Evolutionary conservation across 805 yeast genomes (phyloP), one percentile per base, ranked within the genome.

Genomic region (Brettanomyces nanus): DNA sequence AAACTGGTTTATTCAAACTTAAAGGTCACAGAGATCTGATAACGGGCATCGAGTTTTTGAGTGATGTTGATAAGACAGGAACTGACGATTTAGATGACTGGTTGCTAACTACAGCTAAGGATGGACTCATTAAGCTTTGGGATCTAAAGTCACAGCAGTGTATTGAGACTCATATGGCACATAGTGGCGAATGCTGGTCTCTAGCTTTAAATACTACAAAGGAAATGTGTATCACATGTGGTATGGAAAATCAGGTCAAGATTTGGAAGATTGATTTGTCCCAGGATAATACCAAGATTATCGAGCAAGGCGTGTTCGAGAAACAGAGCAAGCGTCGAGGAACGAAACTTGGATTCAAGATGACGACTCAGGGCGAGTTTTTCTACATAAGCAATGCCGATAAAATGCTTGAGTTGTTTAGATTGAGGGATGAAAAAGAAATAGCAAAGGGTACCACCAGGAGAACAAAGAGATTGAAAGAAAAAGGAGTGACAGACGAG

Each of bases 81-180:
- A 19, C 21, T n/a, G 80, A 75, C 43, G 81, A 72, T n/a, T 56
- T 75, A 46, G 80, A 75, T 42, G 84, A 82, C 39, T 86, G 82
- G 72, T 61, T 92, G 14, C 47, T 87, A 15, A 77, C 87, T 47
- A 77, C 80, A 1, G 74, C 94, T 2, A 89, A 87, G 53, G 99
- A 92, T 56, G 97, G 97, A 0, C 65, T 87, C 35, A 69, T 92
- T 47, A 92, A 92, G 56, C 61, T 92, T 26, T 92, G 99, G 99
- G 97, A 92, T 53, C 61, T 92, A 48, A 81, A 79, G 51, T 65
- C 92, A 4, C 86, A 84, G 55, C 95, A 86, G 56, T 85, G 97
- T 61, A 66, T 87, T 4, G 99, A 92, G 56, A 89, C 97, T 1
- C 97, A 89, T 56, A 77, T 87, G 44, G 95, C 97, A 0, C 95